These are phyloP conservation scores for Hypoxylon fuscum DNA, from an alignment of 495 filamentous ascomycete species.

Conservation along the genomic window DNA sequence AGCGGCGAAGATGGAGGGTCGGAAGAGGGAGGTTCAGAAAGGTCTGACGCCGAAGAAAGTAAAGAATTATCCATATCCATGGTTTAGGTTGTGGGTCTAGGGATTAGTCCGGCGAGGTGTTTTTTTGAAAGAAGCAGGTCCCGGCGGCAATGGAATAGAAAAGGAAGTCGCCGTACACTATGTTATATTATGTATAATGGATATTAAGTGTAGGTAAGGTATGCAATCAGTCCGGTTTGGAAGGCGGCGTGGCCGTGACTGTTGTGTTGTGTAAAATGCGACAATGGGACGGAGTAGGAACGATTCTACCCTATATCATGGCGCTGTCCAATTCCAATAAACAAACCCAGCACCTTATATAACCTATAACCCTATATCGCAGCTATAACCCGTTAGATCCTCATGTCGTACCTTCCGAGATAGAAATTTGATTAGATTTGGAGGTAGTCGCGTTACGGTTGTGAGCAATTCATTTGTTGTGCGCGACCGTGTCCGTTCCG, in stretches of 20 bases:
- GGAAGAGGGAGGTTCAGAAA: constrained; percentile 45
- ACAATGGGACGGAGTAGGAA: constrained; percentile 7
- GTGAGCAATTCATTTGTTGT: constrained; percentile 34
- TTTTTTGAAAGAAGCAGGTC: constrained; percentile 6
- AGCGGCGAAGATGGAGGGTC: constrained; percentile 59
- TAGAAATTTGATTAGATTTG: constrained; percentile 11
- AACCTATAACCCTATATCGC: constrained; percentile 15
- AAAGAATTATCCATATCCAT: constrained; percentile 40
- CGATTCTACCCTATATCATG: constrained; percentile 17
- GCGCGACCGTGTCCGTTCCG: constrained; percentile 18
- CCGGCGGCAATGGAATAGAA: neutral
- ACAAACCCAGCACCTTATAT: constrained; percentile 6
- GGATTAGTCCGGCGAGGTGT: neutral
- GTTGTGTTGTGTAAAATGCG: constrained; percentile 8
- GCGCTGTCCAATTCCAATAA: constrained; percentile 27
- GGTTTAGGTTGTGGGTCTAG: constrained; percentile 2
- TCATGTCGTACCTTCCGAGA: constrained; percentile 11
- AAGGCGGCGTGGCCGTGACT: constrained; percentile 5
- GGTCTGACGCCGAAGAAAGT: constrained; percentile 38
- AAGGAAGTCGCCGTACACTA: neutral
- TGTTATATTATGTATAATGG: no score
- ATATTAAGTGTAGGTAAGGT: no score
- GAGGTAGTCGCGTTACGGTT: constrained; percentile 9
- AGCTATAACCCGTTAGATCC: constrained; percentile 1
- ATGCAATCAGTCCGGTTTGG: no score